Evolutionary conservation across 805 yeast species (phyloP).

Genomic region (Lipomyces spencermartinsiae): DNA sequence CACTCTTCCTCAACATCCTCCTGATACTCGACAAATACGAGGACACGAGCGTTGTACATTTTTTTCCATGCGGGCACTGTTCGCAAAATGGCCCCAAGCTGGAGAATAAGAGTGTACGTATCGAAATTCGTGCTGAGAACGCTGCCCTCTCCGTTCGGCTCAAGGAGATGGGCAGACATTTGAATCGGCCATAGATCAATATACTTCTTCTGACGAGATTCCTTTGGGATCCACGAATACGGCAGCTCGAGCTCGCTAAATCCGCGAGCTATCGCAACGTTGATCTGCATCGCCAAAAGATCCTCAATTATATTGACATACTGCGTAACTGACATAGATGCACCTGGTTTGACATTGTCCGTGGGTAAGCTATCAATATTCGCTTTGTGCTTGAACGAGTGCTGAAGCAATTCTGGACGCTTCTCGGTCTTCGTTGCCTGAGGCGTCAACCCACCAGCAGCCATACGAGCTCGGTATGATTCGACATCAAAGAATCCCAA

Average conservation of each 20-base stretch:
- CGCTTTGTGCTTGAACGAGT: slow-evolving; percentile 36
- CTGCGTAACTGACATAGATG: slow-evolving; percentile 69
- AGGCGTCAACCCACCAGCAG: slow-evolving; percentile 13
- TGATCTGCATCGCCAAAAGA: slow-evolving; percentile 82
- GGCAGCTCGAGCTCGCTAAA: slow-evolving; percentile 76
- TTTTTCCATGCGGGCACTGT: slow-evolving; percentile 94
- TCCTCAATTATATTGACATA: slow-evolving; percentile 96
- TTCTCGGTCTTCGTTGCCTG: slow-evolving; percentile 24
- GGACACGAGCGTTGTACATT: slow-evolving; percentile 75
- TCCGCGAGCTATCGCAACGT: slow-evolving; percentile 93
- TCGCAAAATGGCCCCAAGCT: slow-evolving; percentile 87
- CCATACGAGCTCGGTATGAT: slow-evolving; percentile 17
- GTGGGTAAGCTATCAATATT: slow-evolving; percentile 69
- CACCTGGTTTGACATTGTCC: slow-evolving; percentile 74
- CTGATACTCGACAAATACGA: slow-evolving; percentile 84
- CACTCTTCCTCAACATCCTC: slow-evolving; percentile 75
- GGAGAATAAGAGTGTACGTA: slow-evolving; percentile 91
- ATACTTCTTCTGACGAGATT: slow-evolving; percentile 49
- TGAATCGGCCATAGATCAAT: slow-evolving; percentile 97
- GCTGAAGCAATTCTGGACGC: slow-evolving; percentile 19
- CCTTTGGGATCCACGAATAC: slow-evolving; percentile 36
- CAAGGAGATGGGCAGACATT: slow-evolving; percentile 83
- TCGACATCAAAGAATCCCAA: slow-evolving; percentile 77
- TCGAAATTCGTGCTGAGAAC: slow-evolving; percentile 89
- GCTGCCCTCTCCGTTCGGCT: slow-evolving; percentile 66